phyloP scores from a whole-genome alignment of 192 early-diverging fungal genomes.

The Coemansia sp. region DNA sequence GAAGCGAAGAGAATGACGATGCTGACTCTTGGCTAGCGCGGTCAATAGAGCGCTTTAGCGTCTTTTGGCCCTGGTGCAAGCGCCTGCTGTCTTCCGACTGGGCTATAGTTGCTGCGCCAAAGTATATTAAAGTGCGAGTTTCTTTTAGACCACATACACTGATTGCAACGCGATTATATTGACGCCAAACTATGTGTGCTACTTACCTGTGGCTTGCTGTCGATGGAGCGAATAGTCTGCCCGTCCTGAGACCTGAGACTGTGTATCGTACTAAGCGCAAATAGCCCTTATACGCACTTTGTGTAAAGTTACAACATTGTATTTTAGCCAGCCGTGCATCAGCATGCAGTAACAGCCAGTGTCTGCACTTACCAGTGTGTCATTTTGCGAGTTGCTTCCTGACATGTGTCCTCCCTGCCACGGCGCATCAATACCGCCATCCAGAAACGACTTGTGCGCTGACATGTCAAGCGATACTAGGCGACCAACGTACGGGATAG shows the following conservation, averaged over 20 bases:
- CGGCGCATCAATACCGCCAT: conserved; percentile 17
- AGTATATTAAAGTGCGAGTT: neutral
- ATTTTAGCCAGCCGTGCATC: neutral
- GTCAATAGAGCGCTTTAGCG: conserved; percentile 38
- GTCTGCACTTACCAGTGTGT: conserved; percentile 28
- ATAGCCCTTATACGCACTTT: neutral
- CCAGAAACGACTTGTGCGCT: conserved; percentile 47
- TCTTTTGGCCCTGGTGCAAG: conserved; percentile 46
- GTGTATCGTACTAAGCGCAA: conserved; percentile 26
- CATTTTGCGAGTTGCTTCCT: conserved; percentile 37
- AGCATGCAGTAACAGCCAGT: no score
- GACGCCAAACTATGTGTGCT: no score
- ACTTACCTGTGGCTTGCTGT: conserved; percentile 19
- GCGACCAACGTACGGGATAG: neutral
- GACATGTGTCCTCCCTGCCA: conserved; percentile 31
- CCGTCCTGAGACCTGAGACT: conserved; percentile 23
- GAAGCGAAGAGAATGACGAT: conserved; percentile 34
- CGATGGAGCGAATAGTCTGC: conserved; percentile 14
- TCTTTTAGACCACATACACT: neutral
- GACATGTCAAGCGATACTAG: conserved; percentile 13
- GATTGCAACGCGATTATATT: no score
- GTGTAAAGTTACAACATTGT: neutral
- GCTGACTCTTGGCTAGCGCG: conserved; percentile 26
- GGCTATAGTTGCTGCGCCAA: neutral
- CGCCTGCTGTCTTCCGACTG: conserved; percentile 24